A percentile compares a stretch with the other conserved stretches of the same genome.
Evolutionary conservation across 2,329 filamentous ascomycete genomes (phyloP).

Genomic region (Bipolaris bicolor): DNA sequence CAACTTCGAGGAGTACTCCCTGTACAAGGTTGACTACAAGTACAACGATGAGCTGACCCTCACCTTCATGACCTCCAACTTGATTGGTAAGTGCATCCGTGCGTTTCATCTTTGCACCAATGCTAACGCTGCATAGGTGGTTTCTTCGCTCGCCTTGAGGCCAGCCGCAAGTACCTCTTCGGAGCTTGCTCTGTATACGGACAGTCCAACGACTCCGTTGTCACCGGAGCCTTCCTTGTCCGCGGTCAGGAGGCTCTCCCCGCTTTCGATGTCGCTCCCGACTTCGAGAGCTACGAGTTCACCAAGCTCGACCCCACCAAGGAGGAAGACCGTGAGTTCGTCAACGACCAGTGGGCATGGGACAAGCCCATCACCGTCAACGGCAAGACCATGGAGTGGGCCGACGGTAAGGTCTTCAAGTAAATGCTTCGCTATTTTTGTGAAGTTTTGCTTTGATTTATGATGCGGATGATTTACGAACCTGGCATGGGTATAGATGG

Average conservation of each 20-base stretch:
- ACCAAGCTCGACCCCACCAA: conserved; percentile 92
- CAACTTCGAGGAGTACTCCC: conserved; percentile 92
- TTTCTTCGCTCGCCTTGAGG: conserved; percentile 97
- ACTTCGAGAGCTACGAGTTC: conserved; percentile 96
- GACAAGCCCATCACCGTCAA: conserved; percentile 80
- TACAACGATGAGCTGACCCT: conserved; percentile 98
- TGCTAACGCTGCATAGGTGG: conserved; percentile 61
- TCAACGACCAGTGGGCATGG: conserved; percentile 90
- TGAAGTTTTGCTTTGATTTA: conserved; percentile 31
- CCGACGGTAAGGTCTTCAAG: conserved; percentile 98
- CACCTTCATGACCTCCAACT: conserved; percentile 98
- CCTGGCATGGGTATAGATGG: conserved; percentile 38
- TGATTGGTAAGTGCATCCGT: conserved; percentile 69
- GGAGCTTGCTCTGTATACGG: conserved; percentile 90
- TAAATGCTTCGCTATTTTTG: conserved; percentile 60
- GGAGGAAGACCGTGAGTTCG: conserved; percentile 80
- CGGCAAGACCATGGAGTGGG: conserved; percentile 88
- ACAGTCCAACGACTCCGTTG: conserved; percentile 83
- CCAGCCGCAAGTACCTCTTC: conserved; percentile 96
- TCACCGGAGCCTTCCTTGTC: conserved; percentile 92
- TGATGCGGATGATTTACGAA: conserved; percentile 47
- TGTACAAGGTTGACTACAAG: conserved; percentile 97
- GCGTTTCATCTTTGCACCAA: background rate
- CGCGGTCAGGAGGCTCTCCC: conserved; percentile 85
- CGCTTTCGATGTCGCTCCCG: conserved; percentile 95